Conservation (phyloP, 148 eudicot species). For the Silene conica region DNA sequence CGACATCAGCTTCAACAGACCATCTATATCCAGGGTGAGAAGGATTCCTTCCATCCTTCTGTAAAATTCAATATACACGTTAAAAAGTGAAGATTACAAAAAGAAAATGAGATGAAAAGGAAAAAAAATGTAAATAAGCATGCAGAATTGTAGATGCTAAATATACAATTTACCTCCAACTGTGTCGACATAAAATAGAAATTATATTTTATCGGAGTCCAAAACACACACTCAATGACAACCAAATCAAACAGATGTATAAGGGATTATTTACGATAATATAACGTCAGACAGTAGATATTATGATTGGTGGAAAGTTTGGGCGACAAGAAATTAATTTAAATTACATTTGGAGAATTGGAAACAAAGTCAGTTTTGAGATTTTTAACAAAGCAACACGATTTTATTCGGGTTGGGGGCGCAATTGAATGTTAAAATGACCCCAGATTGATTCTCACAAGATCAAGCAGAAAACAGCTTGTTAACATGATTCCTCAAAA, state of each 20-base stretch:
- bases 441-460: neutral
- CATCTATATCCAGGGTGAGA: slow-evolving; percentile 76
- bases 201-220: neutral
- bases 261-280: neutral
- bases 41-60: slow-evolving; percentile 89
- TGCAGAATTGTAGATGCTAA: neutral
- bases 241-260: neutral
- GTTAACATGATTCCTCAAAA: neutral
- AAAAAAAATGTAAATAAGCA: neutral
- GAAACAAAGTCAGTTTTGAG: neutral
- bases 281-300: neutral
- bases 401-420: neutral
- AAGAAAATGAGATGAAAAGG: slow-evolving; percentile 2
- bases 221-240: neutral
- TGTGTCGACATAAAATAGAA: too few species aligned
- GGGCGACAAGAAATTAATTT: neutral
- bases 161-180: too few species aligned
- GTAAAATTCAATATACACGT: slow-evolving; percentile 17
- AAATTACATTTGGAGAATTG: neutral
- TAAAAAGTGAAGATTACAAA: slow-evolving; percentile 7
- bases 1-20: slow-evolving; percentile 85
- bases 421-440: neutral
- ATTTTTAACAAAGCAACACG: neutral
- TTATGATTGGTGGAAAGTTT: neutral
- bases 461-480: neutral